Evolutionary conservation across 2,329 filamentous ascomycete species (phyloP), one percentile per base, ranked within the genome.

Genomic region (Zarea fungicola): DNA sequence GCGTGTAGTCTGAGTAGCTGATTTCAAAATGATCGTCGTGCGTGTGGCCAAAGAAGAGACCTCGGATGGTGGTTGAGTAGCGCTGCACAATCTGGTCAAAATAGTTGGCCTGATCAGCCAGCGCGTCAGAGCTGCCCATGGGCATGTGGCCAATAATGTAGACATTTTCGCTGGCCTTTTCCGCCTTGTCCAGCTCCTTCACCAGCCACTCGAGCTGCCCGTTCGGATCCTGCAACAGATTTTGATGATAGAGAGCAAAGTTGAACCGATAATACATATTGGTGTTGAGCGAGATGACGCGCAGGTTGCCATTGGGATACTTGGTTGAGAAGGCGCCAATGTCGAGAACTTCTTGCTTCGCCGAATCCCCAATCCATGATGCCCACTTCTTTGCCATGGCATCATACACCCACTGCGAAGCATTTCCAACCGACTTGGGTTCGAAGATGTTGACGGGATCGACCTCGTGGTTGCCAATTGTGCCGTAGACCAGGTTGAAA

Each of bases 91-190:
- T 71, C 55, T 77, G 73, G 56, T 80, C 73, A n/a, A 80, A 66
- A 56, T 76, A 74, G 57, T 76, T 71, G 29, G 74, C 74, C 37
- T 69, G 66, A 47, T 79, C 76, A 43, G 70, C 73, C 54, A 82
- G 72, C 3, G 73, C 70, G 55, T 81, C 75, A 4, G 62, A 57
- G 25, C 69, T 64, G 6, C 78, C 78, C 16, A 73, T 58, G 2
- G 78, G 73, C 67, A 80, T 79, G 55, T 83, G 80, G 2, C 76
- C 76, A 23, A 82, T 73, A 32, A 83, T 68, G 63, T 75, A 82
- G 19, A 78, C 79, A n/a, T 74, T 70, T 58, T 81, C 71, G 26
- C 68, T 67, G 0, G 70, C 67, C 36, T 65, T 65, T 55, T 83
- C 78, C 3, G 78, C 77, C 3, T 66, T 65, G 44, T 76, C 70